phyloP scores from a whole-genome alignment of 352 stramenopile genomes.

The Pythium rishiriense region DNA sequence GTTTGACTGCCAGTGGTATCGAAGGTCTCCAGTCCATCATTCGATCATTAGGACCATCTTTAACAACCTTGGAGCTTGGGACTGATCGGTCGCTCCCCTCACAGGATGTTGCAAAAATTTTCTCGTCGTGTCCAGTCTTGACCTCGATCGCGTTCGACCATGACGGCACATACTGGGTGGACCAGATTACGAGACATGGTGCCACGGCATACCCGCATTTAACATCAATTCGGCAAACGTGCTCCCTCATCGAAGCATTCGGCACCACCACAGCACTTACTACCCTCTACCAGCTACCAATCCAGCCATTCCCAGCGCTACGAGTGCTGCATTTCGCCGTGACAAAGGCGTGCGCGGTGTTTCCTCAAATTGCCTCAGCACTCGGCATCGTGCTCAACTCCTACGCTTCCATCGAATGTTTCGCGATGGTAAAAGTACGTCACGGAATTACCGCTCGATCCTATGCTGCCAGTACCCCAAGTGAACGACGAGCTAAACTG shows the following conservation, averaged over 20 bases:
- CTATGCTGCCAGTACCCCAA: not conserved
- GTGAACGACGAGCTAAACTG: slow-evolving; percentile 5
- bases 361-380: not conserved
- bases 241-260: not conserved
- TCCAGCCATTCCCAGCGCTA: not conserved
- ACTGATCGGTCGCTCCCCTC: not conserved
- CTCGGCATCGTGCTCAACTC: not conserved
- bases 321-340: not conserved
- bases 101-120: not conserved
- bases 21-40: not conserved
- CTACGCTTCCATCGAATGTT: not conserved
- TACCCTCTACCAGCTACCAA: too few relatives aligned
- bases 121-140: slow-evolving; percentile 2
- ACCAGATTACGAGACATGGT: not conserved
- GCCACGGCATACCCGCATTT: not conserved
- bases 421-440: slow-evolving; percentile 15
- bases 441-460: not conserved
- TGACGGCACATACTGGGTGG: slow-evolving; percentile 2
- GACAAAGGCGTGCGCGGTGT: not conserved
- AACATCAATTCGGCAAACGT: slow-evolving; percentile 2
- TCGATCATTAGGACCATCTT: not conserved
- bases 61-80: not conserved
- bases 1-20: not conserved
- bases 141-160: slow-evolving; percentile 1
- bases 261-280: not conserved